Evolutionary conservation across 2,329 filamentous ascomycete genomes (phyloP).

Genomic region (Xylaria multiplex): DNA sequence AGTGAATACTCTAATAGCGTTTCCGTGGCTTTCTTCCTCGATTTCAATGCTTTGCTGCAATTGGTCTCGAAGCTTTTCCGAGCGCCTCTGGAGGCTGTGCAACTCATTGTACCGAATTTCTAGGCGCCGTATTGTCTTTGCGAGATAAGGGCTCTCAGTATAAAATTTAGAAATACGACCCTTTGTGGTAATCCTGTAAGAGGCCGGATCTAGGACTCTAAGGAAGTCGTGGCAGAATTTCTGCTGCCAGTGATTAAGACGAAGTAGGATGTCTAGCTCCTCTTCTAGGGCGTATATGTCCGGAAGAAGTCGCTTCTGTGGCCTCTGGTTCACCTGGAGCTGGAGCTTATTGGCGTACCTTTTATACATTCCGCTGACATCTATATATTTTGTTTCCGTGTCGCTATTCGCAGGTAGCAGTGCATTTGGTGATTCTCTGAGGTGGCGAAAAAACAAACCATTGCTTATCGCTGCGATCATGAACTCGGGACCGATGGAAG

Average conservation of each 20-base stretch:
- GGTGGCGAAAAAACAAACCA: slow-evolving; percentile 25
- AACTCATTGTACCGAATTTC: slow-evolving; percentile 17
- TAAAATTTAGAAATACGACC: slow-evolving; percentile 24
- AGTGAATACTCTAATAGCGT: slow-evolving; percentile 39
- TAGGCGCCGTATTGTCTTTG: slow-evolving; percentile 15
- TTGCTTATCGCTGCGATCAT: slow-evolving; percentile 30
- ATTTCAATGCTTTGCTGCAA: slow-evolving; percentile 36
- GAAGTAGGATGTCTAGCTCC: slow-evolving; percentile 29
- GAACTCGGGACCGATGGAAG: slow-evolving; percentile 32
- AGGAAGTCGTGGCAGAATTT: slow-evolving; percentile 32
- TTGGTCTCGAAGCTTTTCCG: slow-evolving; percentile 25
- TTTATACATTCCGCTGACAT: slow-evolving; percentile 26
- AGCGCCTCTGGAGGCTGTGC: slow-evolving; percentile 6
- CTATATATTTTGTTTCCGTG: neutral
- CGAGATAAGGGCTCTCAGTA: slow-evolving; percentile 21
- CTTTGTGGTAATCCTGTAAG: slow-evolving; percentile 27
- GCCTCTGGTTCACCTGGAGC: slow-evolving; percentile 29
- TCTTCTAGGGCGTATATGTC: slow-evolving; percentile 32
- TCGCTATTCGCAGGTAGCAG: neutral
- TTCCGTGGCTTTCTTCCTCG: slow-evolving; percentile 39
- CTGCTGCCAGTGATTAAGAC: slow-evolving; percentile 29
- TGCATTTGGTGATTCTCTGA: slow-evolving; percentile 2
- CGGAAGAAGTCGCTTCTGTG: slow-evolving; percentile 28
- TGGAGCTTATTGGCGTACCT: slow-evolving; percentile 23
- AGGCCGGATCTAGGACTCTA: slow-evolving; percentile 30